Evolutionary conservation across 805 yeast genomes (phyloP), one percentile per base, ranked within the genome.

Genomic region (Wickerhamomyces strasburgensis): DNA sequence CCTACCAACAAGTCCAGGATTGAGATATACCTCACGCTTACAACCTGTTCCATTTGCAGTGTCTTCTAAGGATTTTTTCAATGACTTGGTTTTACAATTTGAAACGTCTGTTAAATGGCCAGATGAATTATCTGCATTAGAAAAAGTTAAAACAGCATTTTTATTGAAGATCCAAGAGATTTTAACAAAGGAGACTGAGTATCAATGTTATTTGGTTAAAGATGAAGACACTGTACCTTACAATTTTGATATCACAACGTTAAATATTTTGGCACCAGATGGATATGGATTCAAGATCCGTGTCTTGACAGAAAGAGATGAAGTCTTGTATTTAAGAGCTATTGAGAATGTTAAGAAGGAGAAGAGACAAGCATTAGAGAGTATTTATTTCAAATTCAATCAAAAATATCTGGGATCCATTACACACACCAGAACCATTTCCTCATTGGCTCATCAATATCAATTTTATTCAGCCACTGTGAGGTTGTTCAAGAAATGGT

Each of bases 41-140:
- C 79, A 77, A 45, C 98, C 98, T 0, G 85, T 78, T 27, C 95
- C 96, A 26, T 83, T 75, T 66, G 87, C 90, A 6, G 67, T 70
- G 21, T 70, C 84, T 3, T 78, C 73, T 48, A 88, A 87, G 5
- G 85, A 83, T 52, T 84, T 83, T 54, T 77, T 86, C 67, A 85
- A 83, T 49, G 89, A 84, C 30, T 79, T 81, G 13, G 70, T 93
- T 8, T 57, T 93, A 26, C 95, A 89, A 60, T 86, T 93, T 58
- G 98, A 93, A 62, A 68, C 84, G 4, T 85, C 96, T 2, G 71
- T 75, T n/a, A 78, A 79, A 57, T 93, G 99, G 99, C 99, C 99
- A 3, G 95, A 85, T 59, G 96, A 93, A 57, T 57, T 87, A 5
- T 63, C 70, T 27, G 88, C 96, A 2, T 63, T 88, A 37, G 98